phyloP scores from a whole-genome alignment of 345 rosid genomes.

The Linum usitatissimum region DNA sequence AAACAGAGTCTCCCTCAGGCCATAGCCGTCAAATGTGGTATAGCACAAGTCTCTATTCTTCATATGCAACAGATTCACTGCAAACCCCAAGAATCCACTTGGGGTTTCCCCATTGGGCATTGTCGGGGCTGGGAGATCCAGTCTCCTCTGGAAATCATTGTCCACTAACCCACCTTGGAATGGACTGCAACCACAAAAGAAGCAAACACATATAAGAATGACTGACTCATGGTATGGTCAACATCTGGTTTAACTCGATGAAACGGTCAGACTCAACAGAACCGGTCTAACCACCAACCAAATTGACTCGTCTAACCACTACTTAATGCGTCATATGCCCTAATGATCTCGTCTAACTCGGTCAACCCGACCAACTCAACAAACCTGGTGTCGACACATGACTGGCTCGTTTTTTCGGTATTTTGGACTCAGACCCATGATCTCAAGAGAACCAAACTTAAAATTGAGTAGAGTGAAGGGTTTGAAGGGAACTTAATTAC shows the following conservation, averaged over 20 bases:
- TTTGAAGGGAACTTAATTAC: background rate
- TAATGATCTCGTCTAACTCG: too few relatives aligned
- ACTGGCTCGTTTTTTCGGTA: background rate
- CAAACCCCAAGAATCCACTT: conserved; percentile 13
- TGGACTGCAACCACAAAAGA: conserved; percentile 12
- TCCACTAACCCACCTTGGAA: conserved; percentile 5
- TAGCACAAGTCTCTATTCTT: conserved; percentile 1
- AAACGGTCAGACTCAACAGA: too few relatives aligned
- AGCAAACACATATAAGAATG: too few relatives aligned
- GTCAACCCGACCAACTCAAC: too few relatives aligned
- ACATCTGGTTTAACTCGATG: too few relatives aligned
- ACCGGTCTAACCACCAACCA: too few relatives aligned
- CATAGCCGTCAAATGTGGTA: conserved; percentile 11
- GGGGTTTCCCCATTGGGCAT: conserved; percentile 12
- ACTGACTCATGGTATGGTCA: too few relatives aligned
- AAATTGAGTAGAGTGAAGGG: background rate
- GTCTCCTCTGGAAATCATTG: conserved; percentile 14
- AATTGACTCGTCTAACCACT: too few relatives aligned
- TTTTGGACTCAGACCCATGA: too few relatives aligned
- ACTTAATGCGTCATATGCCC: too few relatives aligned
- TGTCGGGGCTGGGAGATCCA: conserved; percentile 9
- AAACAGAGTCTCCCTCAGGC: conserved; percentile 21
- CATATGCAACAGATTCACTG: conserved; percentile 13
- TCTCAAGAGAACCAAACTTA: too few relatives aligned
- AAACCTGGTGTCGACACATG: too few relatives aligned